Conservation (phyloP, 2,329 filamentous ascomycete species). For the Thyridium curvatum region DNA sequence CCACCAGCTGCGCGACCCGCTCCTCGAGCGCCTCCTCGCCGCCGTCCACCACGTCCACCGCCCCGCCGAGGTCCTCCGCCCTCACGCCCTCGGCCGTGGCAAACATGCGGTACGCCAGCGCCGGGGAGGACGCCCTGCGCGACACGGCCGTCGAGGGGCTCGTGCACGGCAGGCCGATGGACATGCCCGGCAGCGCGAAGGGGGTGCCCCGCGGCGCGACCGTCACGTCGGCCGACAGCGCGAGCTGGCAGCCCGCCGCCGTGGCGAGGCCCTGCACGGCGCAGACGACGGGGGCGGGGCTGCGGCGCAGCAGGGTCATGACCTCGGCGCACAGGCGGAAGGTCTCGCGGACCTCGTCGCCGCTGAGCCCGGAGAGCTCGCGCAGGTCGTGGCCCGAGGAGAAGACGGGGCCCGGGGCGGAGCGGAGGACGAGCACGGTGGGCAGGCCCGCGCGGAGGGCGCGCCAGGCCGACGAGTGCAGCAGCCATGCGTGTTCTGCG, state of each 20-base stretch:
- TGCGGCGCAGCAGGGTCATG: conserved; percentile 22
- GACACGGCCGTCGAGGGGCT: conserved; percentile 19
- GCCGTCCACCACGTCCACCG: conserved; percentile 16
- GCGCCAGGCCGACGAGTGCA: conserved; percentile 15
- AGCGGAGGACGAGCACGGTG: conserved; percentile 23
- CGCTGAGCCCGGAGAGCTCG: conserved; percentile 12
- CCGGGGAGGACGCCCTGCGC: conserved; percentile 14
- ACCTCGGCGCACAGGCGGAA: conserved; percentile 23
- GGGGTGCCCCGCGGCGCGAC: conserved; percentile 13
- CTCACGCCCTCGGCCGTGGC: conserved; percentile 18
- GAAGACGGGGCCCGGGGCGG: conserved; percentile 17
- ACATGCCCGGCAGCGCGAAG: conserved; percentile 20
- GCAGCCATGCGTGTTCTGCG: conserved; percentile 18
- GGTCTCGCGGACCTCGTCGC: conserved; percentile 9
- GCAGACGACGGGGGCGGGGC: conserved; percentile 20
- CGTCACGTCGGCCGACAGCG: conserved; percentile 20
- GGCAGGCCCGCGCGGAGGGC: conserved; percentile 14
- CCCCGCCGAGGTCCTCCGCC: conserved; percentile 15
- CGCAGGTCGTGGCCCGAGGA: conserved; percentile 22
- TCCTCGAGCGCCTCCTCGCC: conserved; percentile 13
- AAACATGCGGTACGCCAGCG: conserved; percentile 19
- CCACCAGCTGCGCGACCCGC: conserved; percentile 16
- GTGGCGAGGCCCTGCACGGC: conserved; percentile 23
- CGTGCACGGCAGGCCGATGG: conserved; percentile 23
- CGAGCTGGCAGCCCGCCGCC: conserved; percentile 25